Percentiles rank a stretch among this genome's conserved stretches.
Evolutionary conservation across 345 rosid genomes (phyloP).

Genomic region (Citrus mangshanensis): DNA sequence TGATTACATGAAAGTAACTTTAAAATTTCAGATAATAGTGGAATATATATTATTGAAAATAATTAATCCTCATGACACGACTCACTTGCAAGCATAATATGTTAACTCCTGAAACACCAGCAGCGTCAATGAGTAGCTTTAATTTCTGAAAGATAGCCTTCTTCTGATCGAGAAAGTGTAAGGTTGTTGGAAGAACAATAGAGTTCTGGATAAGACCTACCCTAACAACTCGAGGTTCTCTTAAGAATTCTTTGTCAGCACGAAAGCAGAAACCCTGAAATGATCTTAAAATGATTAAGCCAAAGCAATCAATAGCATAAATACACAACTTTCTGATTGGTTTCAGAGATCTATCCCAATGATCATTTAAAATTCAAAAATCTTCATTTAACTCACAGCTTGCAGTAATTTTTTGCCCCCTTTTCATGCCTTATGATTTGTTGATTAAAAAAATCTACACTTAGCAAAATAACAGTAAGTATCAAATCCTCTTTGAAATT

Average conservation of each 20-base stretch:
- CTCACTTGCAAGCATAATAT: conserved; percentile 82
- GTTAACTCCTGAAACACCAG: conserved; percentile 89
- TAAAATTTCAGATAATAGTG: neutral
- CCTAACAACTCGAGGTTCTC: conserved; percentile 77
- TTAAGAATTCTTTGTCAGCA: conserved; percentile 68
- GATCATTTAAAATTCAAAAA: neutral
- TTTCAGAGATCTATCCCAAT: neutral
- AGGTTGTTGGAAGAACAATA: conserved; percentile 76
- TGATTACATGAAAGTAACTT: neutral
- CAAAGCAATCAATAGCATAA: conserved; percentile 5
- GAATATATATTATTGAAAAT: neutral
- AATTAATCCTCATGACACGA: neutral
- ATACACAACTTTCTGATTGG: neutral
- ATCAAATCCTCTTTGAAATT: neutral
- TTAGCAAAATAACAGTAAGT: neutral
- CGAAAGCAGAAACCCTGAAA: conserved; percentile 64
- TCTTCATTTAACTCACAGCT: neutral
- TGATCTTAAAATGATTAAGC: neutral
- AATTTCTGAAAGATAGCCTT: conserved; percentile 63
- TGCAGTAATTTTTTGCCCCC: neutral
- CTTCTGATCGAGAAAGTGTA: conserved; percentile 65
- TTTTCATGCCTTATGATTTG: neutral
- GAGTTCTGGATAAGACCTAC: conserved; percentile 93
- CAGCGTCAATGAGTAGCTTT: conserved; percentile 73
- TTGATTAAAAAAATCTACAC: neutral